Conservation (phyloP, 2,329 filamentous ascomycete species). For the Penicillium sp. region DNA sequence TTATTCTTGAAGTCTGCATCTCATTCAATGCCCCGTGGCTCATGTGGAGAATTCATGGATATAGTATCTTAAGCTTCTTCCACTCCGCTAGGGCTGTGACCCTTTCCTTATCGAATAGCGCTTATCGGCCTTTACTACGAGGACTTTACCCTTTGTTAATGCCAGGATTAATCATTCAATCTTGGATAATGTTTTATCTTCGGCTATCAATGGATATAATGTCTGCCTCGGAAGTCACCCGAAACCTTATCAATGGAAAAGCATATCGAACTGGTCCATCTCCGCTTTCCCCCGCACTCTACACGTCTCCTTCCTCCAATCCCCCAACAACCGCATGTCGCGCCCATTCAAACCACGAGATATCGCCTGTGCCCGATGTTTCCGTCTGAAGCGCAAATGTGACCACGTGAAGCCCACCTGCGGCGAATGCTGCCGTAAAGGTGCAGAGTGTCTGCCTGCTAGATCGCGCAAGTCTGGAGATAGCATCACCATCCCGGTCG, state of each 20-base stretch:
- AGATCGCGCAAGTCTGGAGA: conserved; percentile 34
- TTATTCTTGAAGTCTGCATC: background rate
- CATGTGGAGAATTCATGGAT: background rate
- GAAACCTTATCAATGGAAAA: conserved; percentile 27
- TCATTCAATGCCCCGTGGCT: background rate
- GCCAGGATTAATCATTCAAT: background rate
- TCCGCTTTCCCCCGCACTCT: conserved; percentile 28
- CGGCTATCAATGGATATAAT: background rate
- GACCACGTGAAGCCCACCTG: conserved; percentile 39
- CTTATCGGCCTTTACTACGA: background rate
- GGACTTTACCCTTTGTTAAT: background rate
- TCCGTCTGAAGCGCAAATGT: conserved; percentile 39
- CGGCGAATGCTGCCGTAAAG: conserved; percentile 37
- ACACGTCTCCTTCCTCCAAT: conserved; percentile 2
- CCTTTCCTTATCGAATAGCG: background rate
- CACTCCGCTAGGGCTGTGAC: background rate
- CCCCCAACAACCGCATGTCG: conserved; percentile 28
- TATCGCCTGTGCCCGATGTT: conserved; percentile 38
- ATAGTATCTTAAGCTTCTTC: background rate
- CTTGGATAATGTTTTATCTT: background rate
- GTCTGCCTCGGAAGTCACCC: conserved; percentile 16
- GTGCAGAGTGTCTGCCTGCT: conserved; percentile 36
- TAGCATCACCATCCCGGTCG: conserved; percentile 34
- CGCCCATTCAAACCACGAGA: conserved; percentile 33
- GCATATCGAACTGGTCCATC: conserved; percentile 7